phyloP scores from a whole-genome alignment of 2,329 filamentous ascomycete genomes.

The Sporothrix globosa region DNA sequence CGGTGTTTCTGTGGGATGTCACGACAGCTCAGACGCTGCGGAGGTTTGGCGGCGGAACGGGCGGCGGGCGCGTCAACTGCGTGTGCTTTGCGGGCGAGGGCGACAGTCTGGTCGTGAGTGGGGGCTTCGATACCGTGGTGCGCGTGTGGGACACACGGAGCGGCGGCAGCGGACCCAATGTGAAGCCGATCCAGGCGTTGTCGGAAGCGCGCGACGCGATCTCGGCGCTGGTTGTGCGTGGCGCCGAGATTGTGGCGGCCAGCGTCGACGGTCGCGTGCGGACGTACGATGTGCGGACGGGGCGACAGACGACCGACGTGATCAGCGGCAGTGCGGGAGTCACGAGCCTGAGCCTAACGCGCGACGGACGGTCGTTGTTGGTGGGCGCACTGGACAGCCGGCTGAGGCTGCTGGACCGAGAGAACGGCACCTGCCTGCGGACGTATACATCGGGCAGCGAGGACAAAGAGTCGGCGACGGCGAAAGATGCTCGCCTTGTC shows the following conservation, averaged over 20 bases:
- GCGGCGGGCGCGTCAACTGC: conserved; percentile 68
- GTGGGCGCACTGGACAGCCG: conserved; percentile 76
- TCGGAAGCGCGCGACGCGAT: conserved; percentile 73
- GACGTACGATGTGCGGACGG: conserved; percentile 80
- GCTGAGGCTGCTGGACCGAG: conserved; percentile 78
- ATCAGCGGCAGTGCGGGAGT: conserved; percentile 62
- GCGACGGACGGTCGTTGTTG: conserved; percentile 73
- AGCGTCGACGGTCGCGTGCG: conserved; percentile 85
- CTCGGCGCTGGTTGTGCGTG: conserved; percentile 53
- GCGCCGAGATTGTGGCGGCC: conserved; percentile 67
- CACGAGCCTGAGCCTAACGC: conserved; percentile 73
- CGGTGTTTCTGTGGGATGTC: conserved; percentile 95
- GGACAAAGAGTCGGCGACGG: neutral
- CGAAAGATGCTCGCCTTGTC: neutral
- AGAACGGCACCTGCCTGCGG: conserved; percentile 71
- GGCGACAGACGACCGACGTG: conserved; percentile 70
- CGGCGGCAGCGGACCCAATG: conserved; percentile 44
- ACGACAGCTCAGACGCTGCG: conserved; percentile 74
- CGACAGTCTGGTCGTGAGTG: conserved; percentile 72
- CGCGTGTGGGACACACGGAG: conserved; percentile 72
- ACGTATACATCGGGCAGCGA: conserved; percentile 61
- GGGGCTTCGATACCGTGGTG: conserved; percentile 75
- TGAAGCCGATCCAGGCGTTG: conserved; percentile 71
- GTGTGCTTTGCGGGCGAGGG: conserved; percentile 77
- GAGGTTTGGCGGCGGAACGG: conserved; percentile 69